Evolutionary conservation across 2,329 filamentous ascomycete species (phyloP), one percentile per base, ranked within the genome.

Genomic region (Aphanoascus verrucosus): DNA sequence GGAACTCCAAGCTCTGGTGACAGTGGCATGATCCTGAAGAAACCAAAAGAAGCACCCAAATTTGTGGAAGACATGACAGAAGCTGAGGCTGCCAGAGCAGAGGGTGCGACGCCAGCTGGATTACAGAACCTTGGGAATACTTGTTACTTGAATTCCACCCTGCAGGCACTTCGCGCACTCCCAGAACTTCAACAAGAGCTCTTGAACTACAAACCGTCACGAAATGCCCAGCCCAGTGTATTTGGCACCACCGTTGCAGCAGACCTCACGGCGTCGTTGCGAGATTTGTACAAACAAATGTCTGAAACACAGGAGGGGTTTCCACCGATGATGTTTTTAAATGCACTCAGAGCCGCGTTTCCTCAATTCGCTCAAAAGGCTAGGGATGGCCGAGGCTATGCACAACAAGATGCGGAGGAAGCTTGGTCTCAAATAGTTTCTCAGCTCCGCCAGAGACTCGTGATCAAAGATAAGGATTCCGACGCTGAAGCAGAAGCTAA

Each of bases 11-110:
- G 85, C 17, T 82, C 80, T 12, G 82, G 79, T 49, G 78, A 77
- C 41, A 74, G 71, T 34, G 70, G 74, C 14, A 77, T 71, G 17
- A 75, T 86, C 31, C 75, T 84, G 56, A 82, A 85, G 50, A 74
- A 75, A 51, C 93, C 93, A 32, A 86, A 85, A 65, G 85, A 94
- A 65, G 78, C 80, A 61, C 78, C 90, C 64, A 93, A 86, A 70
- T 98, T 98, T 63, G 72, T 94, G 58, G 93, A 98, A 71, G 93
- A 98, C 68, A 96, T 98, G 91, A 94, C 88, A 23, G 90, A 94
- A 67, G 90, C 89, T 31, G 91, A 97, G 69, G 81, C 83, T 50
- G 91, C 93, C 19, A 83, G 83, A 68, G 81, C 85, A 66, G 85
- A 84, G 56, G 89, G 88, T 55, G 90, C 90, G 46, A 91, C 80